phyloP scores from a whole-genome alignment of 805 yeast species.

The Lachancea dasiensis region DNA sequence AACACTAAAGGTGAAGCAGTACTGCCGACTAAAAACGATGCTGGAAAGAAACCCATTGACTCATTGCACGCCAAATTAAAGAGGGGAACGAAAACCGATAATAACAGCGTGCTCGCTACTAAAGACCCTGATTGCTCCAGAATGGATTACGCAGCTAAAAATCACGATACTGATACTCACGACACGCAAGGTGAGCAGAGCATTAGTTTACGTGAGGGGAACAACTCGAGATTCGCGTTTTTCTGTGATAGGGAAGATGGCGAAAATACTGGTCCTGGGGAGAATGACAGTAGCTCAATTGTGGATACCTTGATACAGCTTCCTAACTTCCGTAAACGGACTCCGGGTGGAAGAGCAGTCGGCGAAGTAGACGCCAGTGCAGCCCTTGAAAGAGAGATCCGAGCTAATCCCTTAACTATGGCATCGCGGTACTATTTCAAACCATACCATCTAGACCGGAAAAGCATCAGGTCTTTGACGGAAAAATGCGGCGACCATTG shows the following conservation, averaged over 20 bases:
- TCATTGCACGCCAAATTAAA: constrained; percentile 1
- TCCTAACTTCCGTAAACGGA: constrained; percentile 4
- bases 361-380: neutral
- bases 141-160: neutral
- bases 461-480: constrained; percentile 2
- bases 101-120: neutral
- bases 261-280: constrained; percentile 4
- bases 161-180: no score
- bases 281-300: constrained; percentile 4
- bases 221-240: neutral
- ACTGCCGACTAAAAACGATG: constrained; percentile 2
- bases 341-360: neutral
- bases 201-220: no score
- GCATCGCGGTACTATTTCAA: constrained; percentile 7
- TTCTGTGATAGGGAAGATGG: constrained; percentile 1
- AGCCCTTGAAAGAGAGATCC: constrained; percentile 6
- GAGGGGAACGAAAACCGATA: neutral
- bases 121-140: neutral
- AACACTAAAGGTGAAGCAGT: constrained; percentile 11
- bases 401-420: constrained; percentile 5
- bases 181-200: no score
- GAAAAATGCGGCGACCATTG: constrained; percentile 1
- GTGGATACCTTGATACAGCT: constrained; percentile 5
- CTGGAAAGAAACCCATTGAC: neutral
- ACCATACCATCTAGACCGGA: constrained; percentile 4